phyloP scores from a whole-genome alignment of 2,329 filamentous ascomycete genomes.

The Neoarthrinium moseri region DNA sequence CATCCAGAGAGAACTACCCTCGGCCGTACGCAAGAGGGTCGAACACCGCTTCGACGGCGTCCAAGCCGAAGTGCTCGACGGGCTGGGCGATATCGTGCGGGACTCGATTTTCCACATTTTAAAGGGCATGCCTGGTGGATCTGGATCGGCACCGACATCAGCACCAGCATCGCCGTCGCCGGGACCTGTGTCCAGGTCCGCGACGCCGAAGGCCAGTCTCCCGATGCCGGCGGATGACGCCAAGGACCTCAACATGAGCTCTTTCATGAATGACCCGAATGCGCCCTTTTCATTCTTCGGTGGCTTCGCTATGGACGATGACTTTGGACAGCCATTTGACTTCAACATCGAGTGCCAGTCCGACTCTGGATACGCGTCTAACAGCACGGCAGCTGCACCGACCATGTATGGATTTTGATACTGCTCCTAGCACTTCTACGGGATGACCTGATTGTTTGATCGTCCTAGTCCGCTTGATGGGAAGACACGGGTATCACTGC shows the following conservation, averaged over 20 bases:
- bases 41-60: conserved; percentile 25
- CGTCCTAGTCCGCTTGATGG: too few relatives aligned
- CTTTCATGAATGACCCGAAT: conserved; percentile 14
- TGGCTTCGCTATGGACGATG: conserved; percentile 11
- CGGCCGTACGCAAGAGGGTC: conserved; percentile 23
- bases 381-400: conserved; percentile 11
- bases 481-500: too few relatives aligned
- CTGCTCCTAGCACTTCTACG: too few relatives aligned
- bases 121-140: conserved; percentile 17
- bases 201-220: conserved; percentile 14
- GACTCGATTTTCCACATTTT: conserved; percentile 24
- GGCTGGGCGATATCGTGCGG: conserved; percentile 24
- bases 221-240: conserved; percentile 9
- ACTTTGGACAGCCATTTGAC: conserved; percentile 14
- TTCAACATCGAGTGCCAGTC: conserved; percentile 18
- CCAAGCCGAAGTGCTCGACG: conserved; percentile 19
- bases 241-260: conserved; percentile 16
- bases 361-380: conserved; percentile 28
- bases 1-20: conserved; percentile 24
- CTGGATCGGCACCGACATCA: too few relatives aligned
- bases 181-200: conserved; percentile 18
- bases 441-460: too few relatives aligned
- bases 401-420: too few relatives aligned
- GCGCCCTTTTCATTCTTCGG: conserved; percentile 3
- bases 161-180: conserved; percentile 14